Evolutionary conservation across 208 protist species (phyloP), one percentile per base, ranked within the genome.

Genomic region (Crithidia sp.): DNA sequence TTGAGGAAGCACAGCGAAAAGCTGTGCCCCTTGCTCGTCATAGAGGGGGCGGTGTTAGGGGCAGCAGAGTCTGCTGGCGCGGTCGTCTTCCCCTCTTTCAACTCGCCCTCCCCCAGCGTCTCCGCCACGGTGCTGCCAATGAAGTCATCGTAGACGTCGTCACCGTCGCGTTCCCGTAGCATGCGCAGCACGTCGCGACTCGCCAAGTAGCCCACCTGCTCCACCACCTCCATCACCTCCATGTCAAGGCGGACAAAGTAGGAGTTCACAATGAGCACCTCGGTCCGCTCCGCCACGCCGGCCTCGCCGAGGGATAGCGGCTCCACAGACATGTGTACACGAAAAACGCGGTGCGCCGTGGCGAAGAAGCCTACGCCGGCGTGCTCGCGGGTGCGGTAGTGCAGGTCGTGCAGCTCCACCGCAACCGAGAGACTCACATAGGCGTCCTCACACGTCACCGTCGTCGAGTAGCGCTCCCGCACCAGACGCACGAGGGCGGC

Each of bases 1-100:
- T 87, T 93, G 9, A 77, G 57, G 81, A 95, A 93, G 61, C 69
- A 79, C 37, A 95, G 72, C 39, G 87, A 71, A 76, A 93, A 95
- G 3, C 79, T 68, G 5, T 80, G 65, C 7, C 56, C 59, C 37
- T 75, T 66, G 4, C 36, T 8, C 8, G 19, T 19, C 37, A 19
- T n/a, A 39, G 8, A 7, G 12, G 43, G 7, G n/a, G 56, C 16
- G 5, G 36, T 44, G 10, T 57, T 56, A 55, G 54, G 19, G 37
- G 28, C 54, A 10, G 14, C 58, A 1, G 7, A 2, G 0, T 7
- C n/a, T 56, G 44, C 13, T 2, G 14, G 47, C 43, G 4, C 41
- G 14, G 49, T 16, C 37, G 12, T 28, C n/a, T 58, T 36, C 44
- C 6, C 44, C 4, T 7, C 5, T 36, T 14, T 17, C 2, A 57